A percentile compares a stretch with the other conserved stretches of the same genome.
Evolutionary conservation across 345 rosid genomes (phyloP).

Genomic region (Citrus trifoliata): DNA sequence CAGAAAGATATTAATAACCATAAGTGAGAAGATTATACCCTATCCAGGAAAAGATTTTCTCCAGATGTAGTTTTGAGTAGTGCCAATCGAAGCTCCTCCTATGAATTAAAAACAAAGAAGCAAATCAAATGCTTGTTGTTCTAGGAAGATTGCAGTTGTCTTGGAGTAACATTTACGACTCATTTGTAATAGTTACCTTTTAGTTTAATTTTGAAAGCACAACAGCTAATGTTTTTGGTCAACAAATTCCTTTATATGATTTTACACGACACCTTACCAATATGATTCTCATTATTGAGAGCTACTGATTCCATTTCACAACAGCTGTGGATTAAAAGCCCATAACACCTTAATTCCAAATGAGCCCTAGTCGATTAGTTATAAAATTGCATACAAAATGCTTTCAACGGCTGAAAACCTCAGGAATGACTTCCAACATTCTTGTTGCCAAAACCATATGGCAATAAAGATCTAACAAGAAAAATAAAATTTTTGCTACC

Average conservation of each 20-base stretch:
- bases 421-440: neutral
- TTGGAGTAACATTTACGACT: too few relatives aligned
- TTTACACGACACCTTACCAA: too few relatives aligned
- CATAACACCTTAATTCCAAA: too few relatives aligned
- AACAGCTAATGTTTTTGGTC: too few relatives aligned
- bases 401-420: neutral
- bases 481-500: slow-evolving; percentile 22
- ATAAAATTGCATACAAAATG: neutral
- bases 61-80: slow-evolving; percentile 35
- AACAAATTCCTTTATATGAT: too few relatives aligned
- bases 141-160: neutral
- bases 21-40: slow-evolving; percentile 29
- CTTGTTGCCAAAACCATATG: neutral
- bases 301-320: too few relatives aligned
- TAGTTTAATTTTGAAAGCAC: too few relatives aligned
- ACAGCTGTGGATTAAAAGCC: too few relatives aligned
- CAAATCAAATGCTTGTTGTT: neutral
- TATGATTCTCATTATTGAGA: too few relatives aligned
- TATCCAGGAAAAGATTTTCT: slow-evolving; percentile 51
- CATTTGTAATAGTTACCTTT: too few relatives aligned
- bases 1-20: neutral
- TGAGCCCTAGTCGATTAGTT: neutral
- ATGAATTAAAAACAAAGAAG: slow-evolving; percentile 2
- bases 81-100: slow-evolving; percentile 70
- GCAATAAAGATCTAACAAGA: neutral